phyloP scores from a whole-genome alignment of 306 rosid species.

The Albizia julibrissin region DNA sequence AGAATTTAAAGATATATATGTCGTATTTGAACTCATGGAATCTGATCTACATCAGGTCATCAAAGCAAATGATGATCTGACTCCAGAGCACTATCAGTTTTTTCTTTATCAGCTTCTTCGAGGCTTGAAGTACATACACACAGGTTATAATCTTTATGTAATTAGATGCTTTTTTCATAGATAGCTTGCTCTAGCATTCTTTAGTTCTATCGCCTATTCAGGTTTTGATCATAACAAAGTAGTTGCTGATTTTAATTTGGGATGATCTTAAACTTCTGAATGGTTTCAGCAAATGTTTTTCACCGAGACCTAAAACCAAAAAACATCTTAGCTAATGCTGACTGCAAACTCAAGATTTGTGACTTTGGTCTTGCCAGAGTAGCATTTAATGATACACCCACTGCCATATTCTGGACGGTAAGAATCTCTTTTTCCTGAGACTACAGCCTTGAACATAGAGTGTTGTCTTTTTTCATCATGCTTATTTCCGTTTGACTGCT shows the following conservation, averaged over 20 bases:
- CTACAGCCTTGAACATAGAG: not conserved
- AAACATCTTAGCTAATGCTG: constrained; percentile 82
- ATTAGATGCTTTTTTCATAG: not conserved
- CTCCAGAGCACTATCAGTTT: constrained; percentile 90
- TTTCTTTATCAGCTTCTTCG: constrained; percentile 94
- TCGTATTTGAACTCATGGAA: constrained; percentile 87
- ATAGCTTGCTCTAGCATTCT: constrained; percentile 11
- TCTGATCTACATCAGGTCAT: constrained; percentile 92
- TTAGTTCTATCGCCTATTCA: constrained; percentile 5
- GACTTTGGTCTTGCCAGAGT: constrained; percentile 98
- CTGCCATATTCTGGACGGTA: constrained; percentile 96
- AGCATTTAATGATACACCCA: constrained; percentile 88
- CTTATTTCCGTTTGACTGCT: constrained; percentile 28
- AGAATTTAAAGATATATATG: constrained; percentile 86
- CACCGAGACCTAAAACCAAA: constrained; percentile 91
- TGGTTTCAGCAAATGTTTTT: constrained; percentile 78
- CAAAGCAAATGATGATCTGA: constrained; percentile 92
- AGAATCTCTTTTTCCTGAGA: constrained; percentile 28
- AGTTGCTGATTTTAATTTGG: constrained; percentile 16
- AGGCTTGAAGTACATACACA: constrained; percentile 87
- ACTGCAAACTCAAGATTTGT: constrained; percentile 91
- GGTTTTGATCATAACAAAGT: not conserved
- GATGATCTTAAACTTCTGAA: constrained; percentile 38
- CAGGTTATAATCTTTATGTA: constrained; percentile 56
- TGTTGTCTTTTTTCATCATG: constrained; percentile 11